phyloP scores from a whole-genome alignment of 2,329 filamentous ascomycete genomes.

The Cordyceps javanica region DNA sequence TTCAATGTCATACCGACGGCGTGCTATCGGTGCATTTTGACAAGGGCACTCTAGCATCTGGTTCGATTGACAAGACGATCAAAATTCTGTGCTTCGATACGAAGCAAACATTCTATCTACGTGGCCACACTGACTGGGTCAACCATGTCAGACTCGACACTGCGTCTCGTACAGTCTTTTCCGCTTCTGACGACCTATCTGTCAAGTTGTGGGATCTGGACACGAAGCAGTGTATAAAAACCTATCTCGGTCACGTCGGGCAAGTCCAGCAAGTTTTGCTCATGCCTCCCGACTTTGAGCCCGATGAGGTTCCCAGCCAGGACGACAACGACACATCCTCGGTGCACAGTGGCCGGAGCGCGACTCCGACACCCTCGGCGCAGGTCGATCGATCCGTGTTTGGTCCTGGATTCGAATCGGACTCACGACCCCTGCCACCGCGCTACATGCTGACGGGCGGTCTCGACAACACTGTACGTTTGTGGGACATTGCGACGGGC shows the following conservation, averaged over 20 bases:
- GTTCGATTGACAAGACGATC: constrained; percentile 82
- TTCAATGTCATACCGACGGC: constrained; percentile 71
- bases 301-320: constrained; percentile 56
- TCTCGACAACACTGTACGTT: constrained; percentile 81
- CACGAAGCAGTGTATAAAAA: constrained; percentile 67
- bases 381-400: constrained; percentile 49
- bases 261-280: constrained; percentile 89
- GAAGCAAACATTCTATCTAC: constrained; percentile 71
- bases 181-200: constrained; percentile 87
- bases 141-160: constrained; percentile 90
- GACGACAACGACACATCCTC: constrained; percentile 50
- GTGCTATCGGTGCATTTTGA: constrained; percentile 88
- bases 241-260: constrained; percentile 83
- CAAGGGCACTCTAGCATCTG: constrained; percentile 75
- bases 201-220: constrained; percentile 92
- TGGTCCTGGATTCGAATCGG: constrained; percentile 55
- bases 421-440: constrained; percentile 67
- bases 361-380: constrained; percentile 29
- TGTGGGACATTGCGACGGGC: constrained; percentile 84
- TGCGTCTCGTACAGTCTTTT: constrained; percentile 77
- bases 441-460: constrained; percentile 91
- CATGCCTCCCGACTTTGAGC: constrained; percentile 81
- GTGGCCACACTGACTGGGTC: constrained; percentile 89
- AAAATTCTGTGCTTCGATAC: constrained; percentile 90
- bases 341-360: constrained; percentile 41